These are phyloP conservation scores for Heliophila coronopifolia DNA, from an alignment of 441 rosid genomes.

Conservation along the genomic window DNA sequence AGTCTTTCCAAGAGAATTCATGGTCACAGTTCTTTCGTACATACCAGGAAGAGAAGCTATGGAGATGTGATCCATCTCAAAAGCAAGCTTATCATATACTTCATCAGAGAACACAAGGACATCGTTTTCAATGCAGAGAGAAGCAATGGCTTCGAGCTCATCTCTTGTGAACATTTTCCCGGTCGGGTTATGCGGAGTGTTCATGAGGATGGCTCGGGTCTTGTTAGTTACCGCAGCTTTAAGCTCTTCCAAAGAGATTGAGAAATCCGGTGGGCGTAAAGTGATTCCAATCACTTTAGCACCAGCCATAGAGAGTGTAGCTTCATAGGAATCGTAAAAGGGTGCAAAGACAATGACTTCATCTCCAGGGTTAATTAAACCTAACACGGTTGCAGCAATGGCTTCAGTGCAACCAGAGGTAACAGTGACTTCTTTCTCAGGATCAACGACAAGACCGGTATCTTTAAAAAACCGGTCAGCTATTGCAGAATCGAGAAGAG, in stretches of 20 bases:
- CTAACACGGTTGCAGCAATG: slow-evolving; percentile 72
- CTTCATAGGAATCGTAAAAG: slow-evolving; percentile 88
- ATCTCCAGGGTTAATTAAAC: slow-evolving; percentile 82
- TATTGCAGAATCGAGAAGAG: slow-evolving; percentile 61
- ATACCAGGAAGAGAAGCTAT: slow-evolving; percentile 88
- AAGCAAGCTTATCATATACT: slow-evolving; percentile 82
- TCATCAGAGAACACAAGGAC: slow-evolving; percentile 78
- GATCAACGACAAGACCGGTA: slow-evolving; percentile 64
- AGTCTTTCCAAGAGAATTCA: slow-evolving; percentile 90
- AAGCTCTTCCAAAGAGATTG: slow-evolving; percentile 63
- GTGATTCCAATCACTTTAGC: slow-evolving; percentile 74
- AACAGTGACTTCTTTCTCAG: slow-evolving; percentile 79
- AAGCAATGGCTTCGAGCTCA: slow-evolving; percentile 58
- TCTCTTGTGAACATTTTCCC: slow-evolving; percentile 85
- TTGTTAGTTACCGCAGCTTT: slow-evolving; percentile 55
- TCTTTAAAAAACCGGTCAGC: slow-evolving; percentile 62
- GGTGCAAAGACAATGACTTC: slow-evolving; percentile 91
- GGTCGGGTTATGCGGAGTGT: slow-evolving; percentile 88
- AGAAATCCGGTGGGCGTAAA: slow-evolving; percentile 66
- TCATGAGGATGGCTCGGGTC: slow-evolving; percentile 76
- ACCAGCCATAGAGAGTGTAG: slow-evolving; percentile 91
- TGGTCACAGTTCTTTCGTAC: slow-evolving; percentile 75
- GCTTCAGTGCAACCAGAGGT: slow-evolving; percentile 96
- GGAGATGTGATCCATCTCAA: slow-evolving; percentile 85
- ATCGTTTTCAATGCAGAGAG: slow-evolving; percentile 79